Evolutionary conservation across 495 filamentous ascomycete genomes (phyloP), one percentile per base, ranked within the genome.

Genomic region (Neurospora sp.): DNA sequence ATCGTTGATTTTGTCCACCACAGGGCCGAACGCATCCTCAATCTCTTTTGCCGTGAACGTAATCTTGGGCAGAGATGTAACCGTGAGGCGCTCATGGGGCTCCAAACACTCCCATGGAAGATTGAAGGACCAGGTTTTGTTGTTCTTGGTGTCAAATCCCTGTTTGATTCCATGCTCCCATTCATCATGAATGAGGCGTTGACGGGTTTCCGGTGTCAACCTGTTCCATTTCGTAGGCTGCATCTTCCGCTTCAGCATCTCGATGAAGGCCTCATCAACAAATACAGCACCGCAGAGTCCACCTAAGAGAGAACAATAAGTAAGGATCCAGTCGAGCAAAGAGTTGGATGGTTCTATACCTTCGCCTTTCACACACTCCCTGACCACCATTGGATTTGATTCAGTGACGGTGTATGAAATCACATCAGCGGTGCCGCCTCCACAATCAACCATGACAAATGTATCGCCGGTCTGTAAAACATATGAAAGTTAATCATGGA

Each of bases 401-500:
- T 37, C 40, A 0, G 40, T 41, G 38, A 75, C 39, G 2, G 72
- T 17, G 17, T 78, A 78, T 17, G 71, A 75, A 65, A 78, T 78
- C 8, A 78, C 10, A 20, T 78, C 75, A 4, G 69, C 78, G 8
- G 78, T 78, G 9, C 76, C 78, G 37, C 76, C 78, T 14, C 74
- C 78, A 45, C 73, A 74, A 31, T 78, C 76, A 20, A 65, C 71
- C 17, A 78, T 70, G 10, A 78, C 74, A n/a, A 75, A 78, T 6
- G 16, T 59, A 31, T 78, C 78, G 4, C 72, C 74, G 8, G 48
- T 8, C 76, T 79, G 2, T 35, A 35, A 4, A 35, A 35, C 31
- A 35, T 35, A 35, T 35, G 31, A 35, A 35, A 35, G 31, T 35
- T 35, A 35, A 0, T 35, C 31, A 35, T 35, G 31, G 31, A 35